These are phyloP conservation scores for Aspergillus proliferans DNA, from an alignment of 2,329 filamentous ascomycete species.

Conservation along the genomic window DNA sequence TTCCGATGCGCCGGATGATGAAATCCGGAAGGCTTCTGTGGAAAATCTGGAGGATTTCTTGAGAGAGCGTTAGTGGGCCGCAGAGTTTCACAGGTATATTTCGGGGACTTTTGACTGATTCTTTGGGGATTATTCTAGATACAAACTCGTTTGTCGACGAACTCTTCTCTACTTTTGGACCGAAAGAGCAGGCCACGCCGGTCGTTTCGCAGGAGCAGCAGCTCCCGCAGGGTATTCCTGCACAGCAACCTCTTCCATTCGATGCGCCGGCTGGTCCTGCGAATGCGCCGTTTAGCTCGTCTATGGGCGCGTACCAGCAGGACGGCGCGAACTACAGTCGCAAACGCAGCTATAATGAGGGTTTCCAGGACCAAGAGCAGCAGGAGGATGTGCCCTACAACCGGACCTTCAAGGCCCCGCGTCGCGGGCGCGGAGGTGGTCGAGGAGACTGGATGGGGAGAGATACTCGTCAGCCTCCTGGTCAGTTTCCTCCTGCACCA, in stretches of 20 bases:
- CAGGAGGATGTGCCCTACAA: constrained; percentile 38
- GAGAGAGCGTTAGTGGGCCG: constrained; percentile 41
- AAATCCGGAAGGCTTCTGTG: constrained; percentile 47
- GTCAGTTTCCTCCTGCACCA: constrained; percentile 21
- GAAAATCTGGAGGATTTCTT: constrained; percentile 55
- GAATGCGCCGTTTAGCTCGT: constrained; percentile 14
- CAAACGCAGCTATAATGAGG: constrained; percentile 50
- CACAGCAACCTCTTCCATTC: constrained; percentile 16
- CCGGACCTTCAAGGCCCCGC: constrained; percentile 43
- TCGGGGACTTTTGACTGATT: constrained; percentile 7
- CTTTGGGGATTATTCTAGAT: constrained; percentile 28
- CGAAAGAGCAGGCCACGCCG: constrained; percentile 33
- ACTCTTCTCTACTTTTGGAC: constrained; percentile 47
- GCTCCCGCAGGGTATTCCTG: constrained; percentile 15
- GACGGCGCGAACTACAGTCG: constrained; percentile 30
- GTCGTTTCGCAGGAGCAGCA: constrained; percentile 19
- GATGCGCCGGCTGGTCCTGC: constrained; percentile 18
- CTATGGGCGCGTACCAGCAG: constrained; percentile 13
- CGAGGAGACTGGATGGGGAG: constrained; percentile 37
- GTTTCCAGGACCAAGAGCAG: constrained; percentile 42
- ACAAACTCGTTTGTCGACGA: constrained; percentile 51
- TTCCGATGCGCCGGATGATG: constrained; percentile 49
- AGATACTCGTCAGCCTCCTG: constrained; percentile 18
- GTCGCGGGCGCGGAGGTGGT: constrained; percentile 36
- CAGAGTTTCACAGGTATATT: constrained; percentile 2